phyloP scores from a whole-genome alignment of 2,329 filamentous ascomycete genomes.

The Harringtonia aguacate region DNA sequence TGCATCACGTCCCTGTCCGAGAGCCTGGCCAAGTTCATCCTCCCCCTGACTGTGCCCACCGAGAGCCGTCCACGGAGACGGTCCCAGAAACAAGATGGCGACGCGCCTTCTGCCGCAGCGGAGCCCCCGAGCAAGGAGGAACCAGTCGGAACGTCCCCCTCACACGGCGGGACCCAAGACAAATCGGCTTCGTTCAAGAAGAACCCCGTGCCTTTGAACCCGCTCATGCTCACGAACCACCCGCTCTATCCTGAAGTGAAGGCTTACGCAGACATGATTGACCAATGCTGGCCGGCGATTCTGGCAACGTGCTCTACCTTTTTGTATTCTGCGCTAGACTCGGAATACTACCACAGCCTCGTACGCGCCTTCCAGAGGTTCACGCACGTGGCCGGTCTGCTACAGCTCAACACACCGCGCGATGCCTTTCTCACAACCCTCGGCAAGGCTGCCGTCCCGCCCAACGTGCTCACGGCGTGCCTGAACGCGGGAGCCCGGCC shows the following conservation, averaged over 20 bases:
- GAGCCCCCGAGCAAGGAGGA: slow-evolving; percentile 18
- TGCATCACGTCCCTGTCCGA: slow-evolving; percentile 89
- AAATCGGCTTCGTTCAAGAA: slow-evolving; percentile 60
- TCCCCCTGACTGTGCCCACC: slow-evolving; percentile 78
- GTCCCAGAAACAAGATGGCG: slow-evolving; percentile 30
- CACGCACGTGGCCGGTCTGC: slow-evolving; percentile 82
- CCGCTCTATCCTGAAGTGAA: slow-evolving; percentile 60
- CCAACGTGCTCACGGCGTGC: slow-evolving; percentile 58
- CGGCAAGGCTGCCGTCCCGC: slow-evolving; percentile 84
- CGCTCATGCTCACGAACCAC: slow-evolving; percentile 64
- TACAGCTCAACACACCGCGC: slow-evolving; percentile 74
- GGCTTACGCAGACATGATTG: slow-evolving; percentile 71
- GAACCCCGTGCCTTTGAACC: slow-evolving; percentile 74
- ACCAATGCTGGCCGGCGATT: slow-evolving; percentile 90
- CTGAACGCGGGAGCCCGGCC: slow-evolving; percentile 37
- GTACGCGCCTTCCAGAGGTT: slow-evolving; percentile 93
- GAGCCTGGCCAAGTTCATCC: slow-evolving; percentile 81
- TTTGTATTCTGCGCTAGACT: slow-evolving; percentile 80
- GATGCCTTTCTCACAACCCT: slow-evolving; percentile 93
- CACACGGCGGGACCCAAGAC: too few species aligned
- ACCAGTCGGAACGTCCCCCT: slow-evolving; percentile 7
- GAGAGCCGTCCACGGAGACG: slow-evolving; percentile 48
- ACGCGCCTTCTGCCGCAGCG: slow-evolving; percentile 30
- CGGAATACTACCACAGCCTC: slow-evolving; percentile 85
- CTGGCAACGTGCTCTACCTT: slow-evolving; percentile 94